These are phyloP conservation scores for Pyrenopolyporus hunteri DNA, from an alignment of 495 filamentous ascomycete species.

Conservation along the genomic window DNA sequence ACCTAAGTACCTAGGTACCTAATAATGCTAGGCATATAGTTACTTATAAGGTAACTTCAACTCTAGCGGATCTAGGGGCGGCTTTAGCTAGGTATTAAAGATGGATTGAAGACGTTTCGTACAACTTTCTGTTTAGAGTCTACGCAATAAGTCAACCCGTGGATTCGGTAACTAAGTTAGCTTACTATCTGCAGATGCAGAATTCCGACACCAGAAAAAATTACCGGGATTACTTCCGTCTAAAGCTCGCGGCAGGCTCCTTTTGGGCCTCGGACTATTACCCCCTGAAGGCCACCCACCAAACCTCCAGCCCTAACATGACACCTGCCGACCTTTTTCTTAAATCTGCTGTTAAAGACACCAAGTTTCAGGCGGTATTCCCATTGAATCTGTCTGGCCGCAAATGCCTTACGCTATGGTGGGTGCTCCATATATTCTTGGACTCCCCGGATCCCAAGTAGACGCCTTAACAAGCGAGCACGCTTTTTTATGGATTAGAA, in stretches of 20 bases:
- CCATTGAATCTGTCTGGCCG: constrained; percentile 47
- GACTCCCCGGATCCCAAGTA: constrained; percentile 48
- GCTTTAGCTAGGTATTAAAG: constrained; percentile 49
- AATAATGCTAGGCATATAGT: no score
- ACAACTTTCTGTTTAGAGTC: constrained; percentile 38
- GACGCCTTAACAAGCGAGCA: constrained; percentile 45
- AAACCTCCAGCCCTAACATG: constrained; percentile 39
- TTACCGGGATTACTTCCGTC: constrained; percentile 34
- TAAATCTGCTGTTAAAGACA: constrained; percentile 45
- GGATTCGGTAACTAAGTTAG: constrained; percentile 15
- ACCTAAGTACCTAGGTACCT: no score
- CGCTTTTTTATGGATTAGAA: constrained; percentile 43
- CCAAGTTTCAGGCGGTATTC: constrained; percentile 42
- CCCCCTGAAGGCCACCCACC: constrained; percentile 35
- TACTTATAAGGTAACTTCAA: no score
- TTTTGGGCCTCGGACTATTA: constrained; percentile 50
- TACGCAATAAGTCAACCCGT: constrained; percentile 30
- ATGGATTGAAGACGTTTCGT: constrained; percentile 36
- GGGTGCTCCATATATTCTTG: constrained; percentile 46
- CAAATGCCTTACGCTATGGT: constrained; percentile 48
- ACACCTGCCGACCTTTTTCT: constrained; percentile 50
- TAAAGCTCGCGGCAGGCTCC: constrained; percentile 46
- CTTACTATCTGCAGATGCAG: constrained; percentile 43
- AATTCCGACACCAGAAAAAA: constrained; percentile 42
- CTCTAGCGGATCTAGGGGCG: no score